phyloP scores from a whole-genome alignment of 345 rosid species.

The Syzygium oleosum region DNA sequence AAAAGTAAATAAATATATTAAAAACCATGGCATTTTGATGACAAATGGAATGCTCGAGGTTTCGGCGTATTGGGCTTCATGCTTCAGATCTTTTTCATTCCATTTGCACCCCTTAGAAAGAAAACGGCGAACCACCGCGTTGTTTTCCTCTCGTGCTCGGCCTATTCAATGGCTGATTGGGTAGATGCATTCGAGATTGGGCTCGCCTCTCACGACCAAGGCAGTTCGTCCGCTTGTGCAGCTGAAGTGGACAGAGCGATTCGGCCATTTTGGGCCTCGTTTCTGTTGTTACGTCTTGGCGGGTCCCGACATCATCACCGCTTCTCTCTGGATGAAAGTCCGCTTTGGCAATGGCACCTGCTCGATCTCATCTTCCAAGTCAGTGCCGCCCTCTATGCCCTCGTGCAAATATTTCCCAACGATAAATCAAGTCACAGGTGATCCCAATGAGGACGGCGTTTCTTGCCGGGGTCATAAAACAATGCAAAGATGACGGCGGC shows the following conservation, averaged over 20 bases:
- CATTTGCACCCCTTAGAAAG: neutral
- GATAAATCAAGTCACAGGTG: neutral
- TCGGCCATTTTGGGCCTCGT: neutral
- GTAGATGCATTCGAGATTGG: neutral
- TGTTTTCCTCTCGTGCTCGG: neutral
- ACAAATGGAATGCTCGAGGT: neutral
- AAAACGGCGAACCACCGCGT: fast-evolving
- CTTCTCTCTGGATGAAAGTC: neutral
- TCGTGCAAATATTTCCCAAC: neutral
- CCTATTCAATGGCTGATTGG: neutral
- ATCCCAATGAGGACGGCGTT: neutral
- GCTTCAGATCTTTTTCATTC: neutral
- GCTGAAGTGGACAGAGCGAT: neutral
- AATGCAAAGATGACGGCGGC: neutral
- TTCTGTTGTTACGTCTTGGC: neutral
- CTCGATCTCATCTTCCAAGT: neutral
- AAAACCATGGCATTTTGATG: neutral
- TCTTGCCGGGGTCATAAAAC: neutral
- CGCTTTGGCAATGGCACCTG: neutral
- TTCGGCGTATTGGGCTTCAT: neutral
- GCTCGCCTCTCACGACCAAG: neutral
- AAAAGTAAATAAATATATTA: no score
- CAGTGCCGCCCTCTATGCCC: neutral
- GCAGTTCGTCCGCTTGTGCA: fast-evolving
- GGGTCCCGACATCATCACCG: neutral